Percentiles rank a stretch among this genome's conserved stretches.
phyloP scores from a whole-genome alignment of 1,284 basidiomycete species.

The Schizopora paradoxa region DNA sequence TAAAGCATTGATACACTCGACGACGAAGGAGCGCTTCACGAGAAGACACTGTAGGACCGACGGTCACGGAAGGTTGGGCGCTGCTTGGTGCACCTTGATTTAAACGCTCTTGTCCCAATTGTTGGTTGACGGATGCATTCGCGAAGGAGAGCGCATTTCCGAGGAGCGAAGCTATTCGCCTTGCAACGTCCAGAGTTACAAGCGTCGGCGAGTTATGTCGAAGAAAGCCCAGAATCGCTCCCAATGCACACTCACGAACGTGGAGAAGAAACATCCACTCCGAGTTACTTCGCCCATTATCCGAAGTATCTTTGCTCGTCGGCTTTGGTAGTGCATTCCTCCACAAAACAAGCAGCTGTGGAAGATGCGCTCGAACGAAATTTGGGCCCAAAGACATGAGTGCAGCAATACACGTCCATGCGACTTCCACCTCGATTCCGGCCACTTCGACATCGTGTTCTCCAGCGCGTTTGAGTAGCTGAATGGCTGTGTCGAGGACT shows the following conservation, averaged over 20 bases:
- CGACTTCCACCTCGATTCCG: constrained; percentile 84
- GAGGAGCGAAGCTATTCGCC: constrained; percentile 82
- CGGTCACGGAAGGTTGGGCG: constrained; percentile 39
- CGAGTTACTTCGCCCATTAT: constrained; percentile 57
- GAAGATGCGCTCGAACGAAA: constrained; percentile 88
- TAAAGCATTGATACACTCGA: constrained; percentile 88
- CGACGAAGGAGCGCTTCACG: constrained; percentile 82
- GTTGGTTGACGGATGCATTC: constrained; percentile 58
- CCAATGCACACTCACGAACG: constrained; percentile 86
- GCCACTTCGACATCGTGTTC: constrained; percentile 86
- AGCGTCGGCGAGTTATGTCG: constrained; percentile 71
- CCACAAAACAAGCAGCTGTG: constrained; percentile 93
- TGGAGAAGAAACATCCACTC: constrained; percentile 94
- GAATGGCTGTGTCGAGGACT: constrained; percentile 86
- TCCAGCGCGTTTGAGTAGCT: constrained; percentile 84
- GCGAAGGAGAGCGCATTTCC: constrained; percentile 89
- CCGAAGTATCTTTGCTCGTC: constrained; percentile 76
- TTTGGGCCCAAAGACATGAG: constrained; percentile 92
- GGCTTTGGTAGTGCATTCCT: constrained; percentile 95
- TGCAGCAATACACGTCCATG: constrained; percentile 90
- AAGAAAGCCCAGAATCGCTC: constrained; percentile 86
- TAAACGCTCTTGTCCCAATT: constrained; percentile 31
- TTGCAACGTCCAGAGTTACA: constrained; percentile 86
- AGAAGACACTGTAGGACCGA: constrained; percentile 62
- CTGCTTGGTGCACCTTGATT: constrained; percentile 7